A percentile compares a stretch with the other conserved stretches of the same genome.
Evolutionary conservation across 148 eudicot species (phyloP).

Genomic region (Spergularia bocconei): DNA sequence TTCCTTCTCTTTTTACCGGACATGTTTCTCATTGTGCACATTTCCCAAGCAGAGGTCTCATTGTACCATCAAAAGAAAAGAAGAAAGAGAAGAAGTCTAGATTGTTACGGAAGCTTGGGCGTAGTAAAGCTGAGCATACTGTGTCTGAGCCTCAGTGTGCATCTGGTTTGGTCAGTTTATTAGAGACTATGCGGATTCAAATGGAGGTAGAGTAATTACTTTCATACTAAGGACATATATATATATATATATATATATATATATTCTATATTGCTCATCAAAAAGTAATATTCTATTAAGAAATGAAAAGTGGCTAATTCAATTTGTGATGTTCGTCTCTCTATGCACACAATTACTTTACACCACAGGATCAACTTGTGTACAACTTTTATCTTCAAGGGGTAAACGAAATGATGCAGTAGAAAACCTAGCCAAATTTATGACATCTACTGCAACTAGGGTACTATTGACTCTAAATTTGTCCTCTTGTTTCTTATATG

Average conservation of each 20-base stretch:
- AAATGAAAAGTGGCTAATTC: neutral
- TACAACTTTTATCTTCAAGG: conserved; percentile 7
- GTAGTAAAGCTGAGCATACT: conserved; percentile 66
- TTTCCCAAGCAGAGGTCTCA: conserved; percentile 63
- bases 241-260: no score
- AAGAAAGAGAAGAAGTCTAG: conserved; percentile 88
- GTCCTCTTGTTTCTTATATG: neutral
- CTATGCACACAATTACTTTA: conserved; percentile 8
- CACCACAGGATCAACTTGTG: neutral
- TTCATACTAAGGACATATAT: no score
- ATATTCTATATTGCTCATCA: no score
- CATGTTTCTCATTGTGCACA: conserved; percentile 22
- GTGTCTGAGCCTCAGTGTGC: conserved; percentile 54
- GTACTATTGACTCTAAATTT: neutral
- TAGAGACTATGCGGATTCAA: conserved; percentile 95
- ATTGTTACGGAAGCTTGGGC: conserved; percentile 86
- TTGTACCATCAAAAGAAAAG: conserved; percentile 92
- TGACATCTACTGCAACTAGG: neutral
- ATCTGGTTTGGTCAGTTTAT: conserved; percentile 79
- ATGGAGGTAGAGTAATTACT: conserved; percentile 69
- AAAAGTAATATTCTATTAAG: no score
- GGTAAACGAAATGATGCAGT: conserved; percentile 4
- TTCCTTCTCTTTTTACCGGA: conserved; percentile 9
- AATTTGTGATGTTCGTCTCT: neutral
- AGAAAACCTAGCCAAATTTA: neutral